phyloP scores from a whole-genome alignment of 139 green algal genomes.

The Gonium pectorale region DNA sequence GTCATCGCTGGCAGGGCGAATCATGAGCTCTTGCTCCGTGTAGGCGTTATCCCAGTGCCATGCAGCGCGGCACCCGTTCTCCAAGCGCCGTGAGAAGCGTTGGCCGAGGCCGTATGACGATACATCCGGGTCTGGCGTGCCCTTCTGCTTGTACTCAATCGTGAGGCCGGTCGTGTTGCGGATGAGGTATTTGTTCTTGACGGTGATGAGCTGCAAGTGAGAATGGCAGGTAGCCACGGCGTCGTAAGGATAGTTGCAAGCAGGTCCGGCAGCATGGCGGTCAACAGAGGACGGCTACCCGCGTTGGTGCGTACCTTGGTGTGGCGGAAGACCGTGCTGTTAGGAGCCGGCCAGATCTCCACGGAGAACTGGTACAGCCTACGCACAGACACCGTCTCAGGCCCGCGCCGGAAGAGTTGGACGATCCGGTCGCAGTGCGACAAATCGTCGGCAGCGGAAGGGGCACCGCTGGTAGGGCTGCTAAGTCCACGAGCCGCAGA shows the following conservation, averaged over 20 bases:
- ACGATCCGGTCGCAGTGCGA: no score
- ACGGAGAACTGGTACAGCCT: conserved; percentile 80
- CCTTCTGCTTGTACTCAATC: conserved; percentile 88
- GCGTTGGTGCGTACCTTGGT: conserved; percentile 66
- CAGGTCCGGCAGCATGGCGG: background rate
- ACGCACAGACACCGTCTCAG: conserved; percentile 48
- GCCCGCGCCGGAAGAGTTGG: background rate
- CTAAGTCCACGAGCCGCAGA: no score
- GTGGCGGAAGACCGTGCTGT: conserved; percentile 68
- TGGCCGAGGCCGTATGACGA: conserved; percentile 45
- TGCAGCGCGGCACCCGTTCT: background rate
- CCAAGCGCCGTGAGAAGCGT: conserved; percentile 66
- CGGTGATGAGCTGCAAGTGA: conserved; percentile 73
- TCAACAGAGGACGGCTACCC: no score
- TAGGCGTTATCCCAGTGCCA: conserved; percentile 83
- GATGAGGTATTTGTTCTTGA: conserved; percentile 91
- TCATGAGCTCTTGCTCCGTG: conserved; percentile 68
- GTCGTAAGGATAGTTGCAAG: background rate
- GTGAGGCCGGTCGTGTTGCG: conserved; percentile 85
- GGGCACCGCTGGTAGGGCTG: no score
- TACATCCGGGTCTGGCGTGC: conserved; percentile 65
- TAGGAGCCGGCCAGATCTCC: conserved; percentile 76
- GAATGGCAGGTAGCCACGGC: background rate
- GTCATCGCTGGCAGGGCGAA: conserved; percentile 64
- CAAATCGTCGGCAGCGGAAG: no score